Base-by-base conservation (phyloP, 805 yeast species). In the Yamadazyma sp. region DNA sequence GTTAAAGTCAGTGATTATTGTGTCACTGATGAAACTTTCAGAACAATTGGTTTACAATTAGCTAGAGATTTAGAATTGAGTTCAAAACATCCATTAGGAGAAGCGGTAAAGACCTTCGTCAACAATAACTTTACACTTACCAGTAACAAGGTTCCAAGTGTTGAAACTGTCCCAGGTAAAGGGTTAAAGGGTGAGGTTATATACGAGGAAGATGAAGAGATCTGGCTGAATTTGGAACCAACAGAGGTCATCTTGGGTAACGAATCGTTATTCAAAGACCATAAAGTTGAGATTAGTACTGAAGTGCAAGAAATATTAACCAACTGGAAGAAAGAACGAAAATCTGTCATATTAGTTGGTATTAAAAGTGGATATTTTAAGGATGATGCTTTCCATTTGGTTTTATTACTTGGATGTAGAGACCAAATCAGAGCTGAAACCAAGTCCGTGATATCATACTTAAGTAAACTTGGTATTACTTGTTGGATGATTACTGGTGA, bases 401-500 rank as follows among this genome's bases (percentile, higher is more conserved):
- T 71, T n/a, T 51, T 77, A 24, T 56, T 76, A 38, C 44, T 79
- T 42, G 82, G 77, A 3, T 78, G 80, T 22, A 69, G 85, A 30
- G 91, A 84, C 51, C 70, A 73, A 36, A 52, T 77, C 5, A 53
- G 82, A 42, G 65, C 72, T 0, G 93, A 84, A 50, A 66, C 87
- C 2, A 64, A 61, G 23, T 47, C 48, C 14, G 82, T 82, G 0
- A 63, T 83, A 13, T 35, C 44, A 13, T 50, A 40, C 26, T 51
- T 65, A 5, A 53, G 56, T 18, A 58, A 59, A 5, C 52, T 76
- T 9, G 69, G 72, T 5, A 73, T 82, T 13, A 70, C 72, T 15
- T 73, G 82, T 33, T 83, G 83, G 79, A 80, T 83, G 85, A 76
- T 84, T 26, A 77, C 87, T 3, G 93, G 93, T 14, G 93, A 84